These are phyloP conservation scores for Wallacemonas sp. DNA, from an alignment of 208 protist genomes.

Conservation along the genomic window DNA sequence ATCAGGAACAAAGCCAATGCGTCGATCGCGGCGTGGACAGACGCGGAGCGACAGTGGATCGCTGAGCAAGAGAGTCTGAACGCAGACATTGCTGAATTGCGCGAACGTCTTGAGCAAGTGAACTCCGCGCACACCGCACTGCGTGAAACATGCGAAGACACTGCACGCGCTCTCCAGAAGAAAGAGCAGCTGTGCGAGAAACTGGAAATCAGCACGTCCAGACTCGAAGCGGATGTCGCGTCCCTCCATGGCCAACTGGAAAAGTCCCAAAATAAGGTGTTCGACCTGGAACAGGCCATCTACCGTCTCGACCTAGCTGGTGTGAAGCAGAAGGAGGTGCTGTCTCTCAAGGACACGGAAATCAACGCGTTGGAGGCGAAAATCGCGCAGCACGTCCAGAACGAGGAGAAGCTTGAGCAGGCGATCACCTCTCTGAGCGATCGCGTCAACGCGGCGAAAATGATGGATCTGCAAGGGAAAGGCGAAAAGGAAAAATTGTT, in stretches of 20 bases:
- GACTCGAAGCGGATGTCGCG: constrained; percentile 40
- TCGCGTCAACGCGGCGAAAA: constrained; percentile 64
- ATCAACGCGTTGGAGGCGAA: constrained; percentile 56
- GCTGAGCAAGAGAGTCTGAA: constrained; percentile 56
- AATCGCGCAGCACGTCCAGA: constrained; percentile 38
- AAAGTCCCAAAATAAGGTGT: constrained; percentile 57
- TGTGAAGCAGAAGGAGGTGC: constrained; percentile 62
- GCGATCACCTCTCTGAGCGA: constrained; percentile 74
- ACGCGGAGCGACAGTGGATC: constrained; percentile 79
- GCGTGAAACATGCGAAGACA: neutral
- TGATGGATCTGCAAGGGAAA: constrained; percentile 65
- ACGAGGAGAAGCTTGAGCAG: constrained; percentile 66
- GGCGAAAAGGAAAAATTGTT: constrained; percentile 58
- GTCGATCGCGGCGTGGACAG: constrained; percentile 73
- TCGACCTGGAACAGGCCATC: constrained; percentile 64
- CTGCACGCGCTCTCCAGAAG: constrained; percentile 27
- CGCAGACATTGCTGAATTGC: constrained; percentile 31
- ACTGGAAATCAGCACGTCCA: constrained; percentile 21
- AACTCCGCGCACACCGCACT: constrained; percentile 20
- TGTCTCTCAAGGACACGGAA: constrained; percentile 73
- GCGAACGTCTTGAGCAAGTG: constrained; percentile 14
- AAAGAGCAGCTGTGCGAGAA: constrained; percentile 44
- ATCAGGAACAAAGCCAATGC: constrained; percentile 64
- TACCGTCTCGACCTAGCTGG: constrained; percentile 69
- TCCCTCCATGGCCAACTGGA: constrained; percentile 47